Conservation (phyloP, 768 basidiomycete genomes). For the Clitopilus passeckerianus region DNA sequence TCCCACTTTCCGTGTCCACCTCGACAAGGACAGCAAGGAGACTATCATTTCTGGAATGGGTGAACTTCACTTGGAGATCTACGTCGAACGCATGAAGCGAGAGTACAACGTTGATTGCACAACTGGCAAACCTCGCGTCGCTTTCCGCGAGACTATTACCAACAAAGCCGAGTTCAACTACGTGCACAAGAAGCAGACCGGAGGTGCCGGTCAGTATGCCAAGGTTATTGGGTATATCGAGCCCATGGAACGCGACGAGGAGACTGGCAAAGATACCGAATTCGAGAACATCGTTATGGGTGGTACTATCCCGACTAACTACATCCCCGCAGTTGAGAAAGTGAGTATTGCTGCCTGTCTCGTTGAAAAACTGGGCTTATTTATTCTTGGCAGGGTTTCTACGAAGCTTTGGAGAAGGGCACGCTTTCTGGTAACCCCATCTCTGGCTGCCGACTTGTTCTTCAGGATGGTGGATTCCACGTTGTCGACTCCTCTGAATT, state of each 20-base stretch:
- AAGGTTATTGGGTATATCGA: constrained; percentile 89
- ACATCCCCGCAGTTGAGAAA: constrained; percentile 94
- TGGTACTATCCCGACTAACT: constrained; percentile 86
- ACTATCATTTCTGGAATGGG: constrained; percentile 99
- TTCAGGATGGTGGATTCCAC: constrained; percentile 91
- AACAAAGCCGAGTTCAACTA: constrained; percentile 78
- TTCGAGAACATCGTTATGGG: constrained; percentile 92
- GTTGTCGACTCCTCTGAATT: constrained; percentile 95
- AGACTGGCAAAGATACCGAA: constrained; percentile 76
- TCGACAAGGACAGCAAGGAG: constrained; percentile 94
- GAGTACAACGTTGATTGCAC: constrained; percentile 93
- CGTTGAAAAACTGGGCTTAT: too few relatives aligned
- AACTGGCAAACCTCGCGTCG: constrained; percentile 94
- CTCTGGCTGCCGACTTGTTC: constrained; percentile 77
- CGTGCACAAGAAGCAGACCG: constrained; percentile 97
- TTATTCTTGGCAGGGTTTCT: constrained; percentile 67
- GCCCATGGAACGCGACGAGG: constrained; percentile 70
- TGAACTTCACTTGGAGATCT: constrained; percentile 97
- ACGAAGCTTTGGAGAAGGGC: constrained; percentile 90
- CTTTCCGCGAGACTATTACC: constrained; percentile 93
- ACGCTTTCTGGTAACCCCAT: constrained; percentile 84
- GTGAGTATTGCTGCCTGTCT: constrained; percentile 29
- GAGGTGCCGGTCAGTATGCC: constrained; percentile 95
- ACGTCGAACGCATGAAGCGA: constrained; percentile 97
- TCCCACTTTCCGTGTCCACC: constrained; percentile 96